These are phyloP conservation scores for Batkoa obscura DNA, from an alignment of 371 early-diverging fungal genomes.

Conservation along the genomic window DNA sequence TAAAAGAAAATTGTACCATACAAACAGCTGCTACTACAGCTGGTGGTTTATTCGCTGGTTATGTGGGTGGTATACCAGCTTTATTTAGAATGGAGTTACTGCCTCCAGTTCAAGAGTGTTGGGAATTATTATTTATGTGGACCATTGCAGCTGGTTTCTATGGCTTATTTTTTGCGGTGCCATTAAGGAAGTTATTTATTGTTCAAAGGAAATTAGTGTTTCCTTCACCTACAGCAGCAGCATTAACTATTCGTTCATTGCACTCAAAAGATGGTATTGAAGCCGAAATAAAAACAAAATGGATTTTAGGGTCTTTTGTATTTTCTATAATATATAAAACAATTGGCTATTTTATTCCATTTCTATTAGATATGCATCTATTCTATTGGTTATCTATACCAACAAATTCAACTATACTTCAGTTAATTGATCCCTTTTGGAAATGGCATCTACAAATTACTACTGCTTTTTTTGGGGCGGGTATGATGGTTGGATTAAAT, in stretches of 20 bases:
- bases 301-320: too few relatives aligned
- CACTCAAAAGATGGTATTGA: slow-evolving; percentile 25
- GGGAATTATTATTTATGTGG: slow-evolving; percentile 28
- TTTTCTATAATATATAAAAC: slow-evolving; percentile 22
- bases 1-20: slow-evolving; percentile 45
- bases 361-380: slow-evolving; percentile 31
- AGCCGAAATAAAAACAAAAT: slow-evolving; percentile 17
- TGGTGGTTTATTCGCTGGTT: slow-evolving; percentile 43
- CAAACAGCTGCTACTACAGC: slow-evolving; percentile 51
- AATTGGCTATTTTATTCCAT: slow-evolving; percentile 32
- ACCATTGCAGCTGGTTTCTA: slow-evolving; percentile 38
- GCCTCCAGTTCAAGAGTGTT: slow-evolving; percentile 20
- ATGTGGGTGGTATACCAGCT: slow-evolving; percentile 46
- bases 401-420: slow-evolving; percentile 18
- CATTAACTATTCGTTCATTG: slow-evolving; percentile 37
- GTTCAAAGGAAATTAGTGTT: slow-evolving; percentile 45
- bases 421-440: slow-evolving; percentile 28
- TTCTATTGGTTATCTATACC: slow-evolving; percentile 31
- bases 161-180: slow-evolving; percentile 55
- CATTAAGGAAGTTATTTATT: slow-evolving; percentile 45
- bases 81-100: slow-evolving; percentile 40
- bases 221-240: slow-evolving; percentile 49
- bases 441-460: slow-evolving; percentile 29
- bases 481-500: slow-evolving; percentile 35
- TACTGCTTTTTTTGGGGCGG: slow-evolving; percentile 48